Conservation (phyloP, 2,329 filamentous ascomycete genomes). For the Anthostomella pinea region DNA sequence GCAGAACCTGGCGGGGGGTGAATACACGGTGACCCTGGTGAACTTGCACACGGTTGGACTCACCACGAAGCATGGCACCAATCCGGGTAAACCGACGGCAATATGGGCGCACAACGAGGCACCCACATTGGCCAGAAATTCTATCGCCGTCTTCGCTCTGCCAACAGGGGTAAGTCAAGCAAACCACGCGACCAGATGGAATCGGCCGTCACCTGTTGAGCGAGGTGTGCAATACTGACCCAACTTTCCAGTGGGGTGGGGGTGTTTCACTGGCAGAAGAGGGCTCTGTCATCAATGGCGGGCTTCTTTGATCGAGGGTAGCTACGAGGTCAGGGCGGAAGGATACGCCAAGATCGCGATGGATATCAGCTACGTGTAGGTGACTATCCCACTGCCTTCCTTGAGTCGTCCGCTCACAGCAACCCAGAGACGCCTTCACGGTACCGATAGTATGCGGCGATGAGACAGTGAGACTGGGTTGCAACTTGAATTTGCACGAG, state of each 20-base stretch:
- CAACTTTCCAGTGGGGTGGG: constrained; percentile 19
- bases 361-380: constrained; percentile 28
- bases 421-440: constrained; percentile 23
- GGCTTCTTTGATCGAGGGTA: constrained; percentile 20
- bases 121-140: constrained; percentile 4
- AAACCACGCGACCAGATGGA: no score
- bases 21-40: constrained; percentile 19
- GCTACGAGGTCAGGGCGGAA: constrained; percentile 7
- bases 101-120: constrained; percentile 1
- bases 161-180: constrained; percentile 19
- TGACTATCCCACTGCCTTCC: neutral
- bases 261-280: constrained; percentile 19
- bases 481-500: constrained; percentile 21
- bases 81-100: constrained; percentile 9
- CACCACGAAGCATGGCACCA: constrained; percentile 13
- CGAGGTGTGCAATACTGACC: constrained; percentile 2
- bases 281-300: constrained; percentile 10
- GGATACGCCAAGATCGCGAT: constrained; percentile 10
- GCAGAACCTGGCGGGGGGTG: neutral
- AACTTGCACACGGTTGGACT: constrained; percentile 23
- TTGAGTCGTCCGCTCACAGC: constrained; percentile 9
- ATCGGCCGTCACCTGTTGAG: no score
- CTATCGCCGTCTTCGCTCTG: constrained; percentile 13
- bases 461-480: constrained; percentile 13
- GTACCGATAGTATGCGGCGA: constrained; percentile 23